These are phyloP conservation scores for Smittium culicis DNA, from an alignment of 371 early-diverging fungal genomes.

Conservation along the genomic window DNA sequence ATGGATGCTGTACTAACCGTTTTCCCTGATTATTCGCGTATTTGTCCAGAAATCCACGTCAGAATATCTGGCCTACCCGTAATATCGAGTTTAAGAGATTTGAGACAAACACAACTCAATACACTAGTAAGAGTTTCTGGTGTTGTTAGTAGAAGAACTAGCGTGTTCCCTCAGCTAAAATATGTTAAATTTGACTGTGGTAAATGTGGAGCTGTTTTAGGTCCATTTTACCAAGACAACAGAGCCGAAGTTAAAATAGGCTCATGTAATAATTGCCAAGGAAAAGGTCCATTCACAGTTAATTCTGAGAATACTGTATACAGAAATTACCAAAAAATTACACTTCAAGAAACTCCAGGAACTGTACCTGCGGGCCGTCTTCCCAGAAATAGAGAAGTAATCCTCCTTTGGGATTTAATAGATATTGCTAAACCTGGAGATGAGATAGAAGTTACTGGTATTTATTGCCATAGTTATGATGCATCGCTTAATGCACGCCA, in stretches of 20 bases:
- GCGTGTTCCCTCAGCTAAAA: slow-evolving; percentile 93
- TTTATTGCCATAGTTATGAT: slow-evolving; percentile 94
- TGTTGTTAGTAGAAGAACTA: slow-evolving; percentile 90
- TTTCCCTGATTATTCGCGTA: slow-evolving; percentile 86
- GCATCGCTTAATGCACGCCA: slow-evolving; percentile 77
- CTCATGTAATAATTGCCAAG: slow-evolving; percentile 89
- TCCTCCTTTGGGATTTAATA: slow-evolving; percentile 94
- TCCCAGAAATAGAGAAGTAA: slow-evolving; percentile 91
- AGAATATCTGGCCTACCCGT: slow-evolving; percentile 87
- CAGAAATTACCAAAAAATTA: slow-evolving; percentile 95
- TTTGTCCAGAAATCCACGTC: slow-evolving; percentile 89
- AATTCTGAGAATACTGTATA: slow-evolving; percentile 93
- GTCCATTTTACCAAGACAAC: slow-evolving; percentile 92
- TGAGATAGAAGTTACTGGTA: slow-evolving; percentile 95
- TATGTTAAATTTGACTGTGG: slow-evolving; percentile 95
- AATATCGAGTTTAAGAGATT: slow-evolving; percentile 70
- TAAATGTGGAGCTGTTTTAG: slow-evolving; percentile 87
- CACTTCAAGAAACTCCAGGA: slow-evolving; percentile 97
- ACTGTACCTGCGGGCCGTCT: slow-evolving; percentile 95
- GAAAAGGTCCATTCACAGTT: slow-evolving; percentile 82
- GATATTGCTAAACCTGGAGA: slow-evolving; percentile 97
- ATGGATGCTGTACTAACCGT: slow-evolving; percentile 72
- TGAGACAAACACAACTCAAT: slow-evolving; percentile 89
- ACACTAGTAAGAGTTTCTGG: slow-evolving; percentile 87
- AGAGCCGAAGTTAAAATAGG: slow-evolving; percentile 70